phyloP scores from a whole-genome alignment of 768 basidiomycete genomes.

The Mycena vulgaris region DNA sequence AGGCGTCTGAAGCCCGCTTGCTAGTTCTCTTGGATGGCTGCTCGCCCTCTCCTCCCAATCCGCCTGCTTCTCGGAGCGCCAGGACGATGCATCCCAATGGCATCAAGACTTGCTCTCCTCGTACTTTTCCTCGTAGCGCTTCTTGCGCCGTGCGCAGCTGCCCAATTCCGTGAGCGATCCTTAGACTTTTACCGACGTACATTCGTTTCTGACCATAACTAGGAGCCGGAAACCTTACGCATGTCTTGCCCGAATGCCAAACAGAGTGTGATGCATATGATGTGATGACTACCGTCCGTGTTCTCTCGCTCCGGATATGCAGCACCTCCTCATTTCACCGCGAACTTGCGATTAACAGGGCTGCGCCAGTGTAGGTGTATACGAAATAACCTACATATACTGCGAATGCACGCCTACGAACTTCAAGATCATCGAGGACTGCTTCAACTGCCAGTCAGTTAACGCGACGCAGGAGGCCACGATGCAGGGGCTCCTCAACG shows the following conservation, averaged over 20 bases:
- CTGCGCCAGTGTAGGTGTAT: conserved; percentile 34
- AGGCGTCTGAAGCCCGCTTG: neutral
- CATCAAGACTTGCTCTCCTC: neutral
- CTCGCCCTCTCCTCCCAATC: neutral
- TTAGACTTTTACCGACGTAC: neutral
- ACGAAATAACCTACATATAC: conserved; percentile 38
- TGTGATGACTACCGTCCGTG: conserved; percentile 34
- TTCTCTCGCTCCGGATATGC: neutral
- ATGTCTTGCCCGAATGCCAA: conserved; percentile 35
- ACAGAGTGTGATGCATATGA: conserved; percentile 27
- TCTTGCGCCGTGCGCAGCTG: conserved; percentile 7
- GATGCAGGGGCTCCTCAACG: conserved; percentile 35
- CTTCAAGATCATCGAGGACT: conserved; percentile 32
- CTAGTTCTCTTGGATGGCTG: neutral
- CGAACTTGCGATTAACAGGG: conserved; percentile 1
- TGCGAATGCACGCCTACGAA: conserved; percentile 38
- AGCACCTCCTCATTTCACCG: neutral
- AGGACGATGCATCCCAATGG: conserved; percentile 24
- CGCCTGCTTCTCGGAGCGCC: neutral
- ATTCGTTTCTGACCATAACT: neutral
- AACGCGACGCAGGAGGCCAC: conserved; percentile 30
- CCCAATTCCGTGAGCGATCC: conserved; percentile 20
- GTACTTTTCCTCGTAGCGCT: neutral
- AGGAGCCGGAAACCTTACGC: conserved; percentile 36
- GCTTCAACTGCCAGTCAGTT: conserved; percentile 37